These are phyloP conservation scores for Westerdykella aurantiaca DNA, from an alignment of 2,329 filamentous ascomycete species.

Conservation along the genomic window DNA sequence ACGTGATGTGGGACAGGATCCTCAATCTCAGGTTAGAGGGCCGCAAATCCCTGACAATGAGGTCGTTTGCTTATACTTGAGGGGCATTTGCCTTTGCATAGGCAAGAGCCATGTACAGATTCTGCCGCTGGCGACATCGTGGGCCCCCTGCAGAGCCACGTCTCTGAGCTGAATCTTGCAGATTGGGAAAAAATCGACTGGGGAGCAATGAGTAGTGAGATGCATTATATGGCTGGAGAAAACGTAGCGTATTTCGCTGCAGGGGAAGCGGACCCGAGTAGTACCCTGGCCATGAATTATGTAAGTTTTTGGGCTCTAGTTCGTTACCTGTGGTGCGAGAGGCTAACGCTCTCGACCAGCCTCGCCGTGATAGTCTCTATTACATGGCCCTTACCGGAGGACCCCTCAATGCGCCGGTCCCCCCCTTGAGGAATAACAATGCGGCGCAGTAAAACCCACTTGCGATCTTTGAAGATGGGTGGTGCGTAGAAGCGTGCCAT, in stretches of 20 bases:
- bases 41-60: conserved; percentile 20
- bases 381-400: conserved; percentile 4
- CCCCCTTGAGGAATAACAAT: too few species aligned
- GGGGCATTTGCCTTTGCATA: conserved; percentile 10
- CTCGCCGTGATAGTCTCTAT: conserved; percentile 13
- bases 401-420: too few species aligned
- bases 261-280: conserved; percentile 5
- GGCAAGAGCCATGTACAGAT: conserved; percentile 20
- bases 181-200: conserved; percentile 32
- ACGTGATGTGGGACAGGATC: conserved; percentile 27
- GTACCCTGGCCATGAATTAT: conserved; percentile 14
- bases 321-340: conserved; percentile 13
- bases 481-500: too few species aligned
- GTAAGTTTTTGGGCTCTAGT: conserved; percentile 11
- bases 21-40: conserved; percentile 33
- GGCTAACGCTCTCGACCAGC: conserved; percentile 11
- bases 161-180: conserved; percentile 22
- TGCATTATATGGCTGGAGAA: conserved; percentile 3
- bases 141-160: conserved; percentile 27
- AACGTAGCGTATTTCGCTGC: neutral
- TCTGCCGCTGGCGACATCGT: conserved; percentile 10
- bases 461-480: too few species aligned
- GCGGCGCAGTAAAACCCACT: too few species aligned
- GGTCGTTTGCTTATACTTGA: conserved; percentile 32
- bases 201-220: conserved; percentile 14